Percentiles rank a stretch among this genome's conserved stretches.
phyloP scores from a whole-genome alignment of 805 yeast genomes.

The Nakazawaea peltata region DNA sequence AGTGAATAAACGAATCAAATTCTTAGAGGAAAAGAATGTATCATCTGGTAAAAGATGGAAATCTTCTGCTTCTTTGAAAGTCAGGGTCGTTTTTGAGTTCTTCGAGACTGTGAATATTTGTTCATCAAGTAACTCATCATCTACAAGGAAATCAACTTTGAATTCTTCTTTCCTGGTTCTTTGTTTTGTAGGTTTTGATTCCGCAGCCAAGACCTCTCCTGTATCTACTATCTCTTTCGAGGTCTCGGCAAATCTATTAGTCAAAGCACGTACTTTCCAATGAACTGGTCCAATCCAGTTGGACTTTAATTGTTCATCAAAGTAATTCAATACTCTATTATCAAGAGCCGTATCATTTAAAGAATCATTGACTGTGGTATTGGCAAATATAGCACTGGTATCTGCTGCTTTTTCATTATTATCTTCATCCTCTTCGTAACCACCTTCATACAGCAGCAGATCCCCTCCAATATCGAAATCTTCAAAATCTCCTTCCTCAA shows the following conservation, averaged over 20 bases:
- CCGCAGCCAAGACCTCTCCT: neutral
- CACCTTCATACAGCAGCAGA: conserved; percentile 10
- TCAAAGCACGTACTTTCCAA: conserved; percentile 67
- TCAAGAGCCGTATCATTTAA: conserved; percentile 25
- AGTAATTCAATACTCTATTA: conserved; percentile 66
- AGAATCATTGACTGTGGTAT: conserved; percentile 1
- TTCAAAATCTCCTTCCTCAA: conserved; percentile 17
- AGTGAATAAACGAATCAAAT: conserved; percentile 57
- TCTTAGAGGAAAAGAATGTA: conserved; percentile 59
- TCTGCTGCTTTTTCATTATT: conserved; percentile 11
- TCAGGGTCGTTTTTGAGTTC: conserved; percentile 21
- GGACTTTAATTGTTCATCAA: conserved; percentile 56
- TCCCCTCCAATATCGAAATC: conserved; percentile 13
- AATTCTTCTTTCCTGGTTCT: conserved; percentile 22
- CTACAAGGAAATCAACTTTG: conserved; percentile 16
- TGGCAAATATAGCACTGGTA: conserved; percentile 10
- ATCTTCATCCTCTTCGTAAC: conserved; percentile 14
- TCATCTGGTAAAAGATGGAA: conserved; percentile 64
- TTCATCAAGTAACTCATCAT: conserved; percentile 28
- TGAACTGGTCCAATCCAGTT: conserved; percentile 88
- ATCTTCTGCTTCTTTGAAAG: conserved; percentile 32
- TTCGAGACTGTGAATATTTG: conserved; percentile 15
- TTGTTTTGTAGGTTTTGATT: neutral
- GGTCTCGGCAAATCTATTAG: conserved; percentile 12
- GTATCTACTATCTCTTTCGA: neutral